Percentiles rank a stretch among this genome's conserved stretches.
phyloP scores from a whole-genome alignment of 75 land plant species.

The Cryptomeria japonica region DNA sequence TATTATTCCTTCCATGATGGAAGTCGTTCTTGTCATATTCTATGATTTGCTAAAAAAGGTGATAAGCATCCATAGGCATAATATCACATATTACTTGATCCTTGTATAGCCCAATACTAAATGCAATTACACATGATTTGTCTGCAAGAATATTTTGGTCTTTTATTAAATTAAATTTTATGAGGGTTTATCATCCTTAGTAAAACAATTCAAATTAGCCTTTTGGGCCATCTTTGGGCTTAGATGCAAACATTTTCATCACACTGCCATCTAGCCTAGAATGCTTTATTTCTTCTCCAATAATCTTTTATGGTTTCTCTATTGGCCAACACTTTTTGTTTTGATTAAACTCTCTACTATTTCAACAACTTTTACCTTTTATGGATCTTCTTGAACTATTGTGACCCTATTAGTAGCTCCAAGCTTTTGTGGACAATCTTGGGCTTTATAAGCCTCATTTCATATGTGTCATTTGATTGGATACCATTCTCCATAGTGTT shows the following conservation, averaged over 20 bases:
- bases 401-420: neutral
- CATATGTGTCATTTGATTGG: neutral
- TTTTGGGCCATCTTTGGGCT: neutral
- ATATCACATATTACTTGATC: neutral
- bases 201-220: neutral
- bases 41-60: neutral
- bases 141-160: neutral
- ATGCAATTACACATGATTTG: neutral
- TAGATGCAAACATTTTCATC: neutral
- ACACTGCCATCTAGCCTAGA: neutral
- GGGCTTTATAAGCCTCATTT: neutral
- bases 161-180: neutral
- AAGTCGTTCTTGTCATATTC: neutral
- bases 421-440: neutral
- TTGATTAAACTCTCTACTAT: neutral
- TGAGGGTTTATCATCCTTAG: neutral
- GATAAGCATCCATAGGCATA: neutral
- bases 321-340: neutral
- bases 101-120: neutral
- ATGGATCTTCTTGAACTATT: neutral
- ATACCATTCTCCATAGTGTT: neutral
- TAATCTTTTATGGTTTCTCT: neutral
- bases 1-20: neutral
- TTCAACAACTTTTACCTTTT: neutral
- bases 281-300: neutral